Evolutionary conservation across 139 green algal species (phyloP), one percentile per base, ranked within the genome.

Genomic region (Picocystis salinarum): DNA sequence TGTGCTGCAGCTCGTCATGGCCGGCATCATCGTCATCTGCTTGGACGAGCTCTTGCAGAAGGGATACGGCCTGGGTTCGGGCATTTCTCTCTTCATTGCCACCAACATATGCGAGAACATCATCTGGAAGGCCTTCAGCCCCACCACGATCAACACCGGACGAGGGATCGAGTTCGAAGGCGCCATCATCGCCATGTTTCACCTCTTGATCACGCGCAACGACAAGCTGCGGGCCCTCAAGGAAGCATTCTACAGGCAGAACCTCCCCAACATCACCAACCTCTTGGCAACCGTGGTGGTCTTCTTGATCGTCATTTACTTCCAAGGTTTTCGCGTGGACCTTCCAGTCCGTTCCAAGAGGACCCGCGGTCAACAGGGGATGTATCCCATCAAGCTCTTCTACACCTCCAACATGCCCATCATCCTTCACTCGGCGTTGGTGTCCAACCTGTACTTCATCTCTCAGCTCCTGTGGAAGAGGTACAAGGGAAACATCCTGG

Each of bases 371-470:
- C 66, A 81, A 45, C 64, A 77, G 63, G 62, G 68, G 53, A 77
- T 62, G 46, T 97, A 96, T 77, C 84, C 88, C 39, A 99, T 99
- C 78, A 99, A 99, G 79, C 76, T 99, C 20, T 99, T 99, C 69
- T 99, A 99, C 79, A 99, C 89, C 46, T 88, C 71, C 58, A 99
- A 99, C 80, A 99, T 99, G 89, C 89, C 89, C 56, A 99, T 99
- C 74, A 99, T 99, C 59, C 77, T 99, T 48, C 85, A 95, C 67
- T 92, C 76, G 3, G 89, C 89, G 3, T 70, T 99, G 24, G 89
- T 97, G 22, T 93, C 78, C 57, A 99, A 99, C 80, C 71, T 99
- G 28, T 99, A 94, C 72, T 99, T 99, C 75, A 91, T 99, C 62
- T 93, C 77, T n/a, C 88, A 99, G 82, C 73, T 99, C 55, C 73